A percentile compares a stretch with the other conserved stretches of the same genome.
Evolutionary conservation across 139 green algal species (phyloP).

Genomic region (Chara braunii): DNA sequence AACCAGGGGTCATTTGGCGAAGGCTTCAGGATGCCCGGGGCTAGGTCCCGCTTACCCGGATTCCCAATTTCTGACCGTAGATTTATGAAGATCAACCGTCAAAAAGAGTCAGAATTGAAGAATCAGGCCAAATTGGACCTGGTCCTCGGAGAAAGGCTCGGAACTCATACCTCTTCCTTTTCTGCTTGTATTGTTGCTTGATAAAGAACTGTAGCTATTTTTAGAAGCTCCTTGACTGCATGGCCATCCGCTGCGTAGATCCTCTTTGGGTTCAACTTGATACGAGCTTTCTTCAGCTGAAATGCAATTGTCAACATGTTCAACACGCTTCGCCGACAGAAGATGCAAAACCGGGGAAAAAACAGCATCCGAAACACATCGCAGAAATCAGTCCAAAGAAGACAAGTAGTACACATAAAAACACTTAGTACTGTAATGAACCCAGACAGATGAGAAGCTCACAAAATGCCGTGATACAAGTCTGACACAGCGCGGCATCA

Average conservation of each 20-base stretch:
- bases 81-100: neutral
- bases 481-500: too few relatives aligned
- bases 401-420: neutral
- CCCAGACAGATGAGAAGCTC: too few relatives aligned
- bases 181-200: conserved; percentile 33
- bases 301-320: neutral
- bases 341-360: neutral
- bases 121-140: conserved; percentile 7
- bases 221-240: conserved; percentile 72
- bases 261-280: conserved; percentile 76
- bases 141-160: conserved; percentile 32
- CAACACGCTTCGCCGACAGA: neutral
- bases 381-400: neutral
- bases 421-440: neutral
- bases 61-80: too few relatives aligned
- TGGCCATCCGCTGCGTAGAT: conserved; percentile 67
- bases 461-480: too few relatives aligned
- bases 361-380: neutral
- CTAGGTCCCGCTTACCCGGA: too few relatives aligned
- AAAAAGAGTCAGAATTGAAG: neutral
- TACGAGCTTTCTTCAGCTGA: conserved; percentile 27
- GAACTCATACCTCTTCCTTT: neutral
- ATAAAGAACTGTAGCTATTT: conserved; percentile 67
- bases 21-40: too few relatives aligned
- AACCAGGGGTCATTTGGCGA: too few relatives aligned